Evolutionary conservation across 345 rosid species (phyloP).

Genomic region (Punica granatum): DNA sequence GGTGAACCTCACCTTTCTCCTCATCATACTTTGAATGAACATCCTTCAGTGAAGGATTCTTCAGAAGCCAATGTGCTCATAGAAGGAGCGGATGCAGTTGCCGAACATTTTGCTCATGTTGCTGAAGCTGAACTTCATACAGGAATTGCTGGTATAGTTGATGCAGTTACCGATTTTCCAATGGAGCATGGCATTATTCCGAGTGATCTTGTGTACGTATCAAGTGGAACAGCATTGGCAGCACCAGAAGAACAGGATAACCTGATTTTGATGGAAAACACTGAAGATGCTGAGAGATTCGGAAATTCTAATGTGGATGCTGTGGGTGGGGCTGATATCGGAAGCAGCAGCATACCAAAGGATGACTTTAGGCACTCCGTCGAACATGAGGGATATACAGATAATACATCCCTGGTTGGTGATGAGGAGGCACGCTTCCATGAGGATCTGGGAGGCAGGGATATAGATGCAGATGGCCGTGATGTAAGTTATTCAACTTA

Average conservation of each 20-base stretch:
- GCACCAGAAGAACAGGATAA: not conserved
- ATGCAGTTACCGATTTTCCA: not conserved
- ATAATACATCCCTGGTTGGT: conserved; percentile 4
- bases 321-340: conserved; percentile 2
- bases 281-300: conserved; percentile 2
- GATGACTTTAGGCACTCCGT: not conserved
- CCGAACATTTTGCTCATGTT: conserved; percentile 19
- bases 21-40: conserved; percentile 15
- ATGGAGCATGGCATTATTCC: conserved; percentile 2
- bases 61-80: conserved; percentile 16
- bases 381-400: conserved; percentile 3
- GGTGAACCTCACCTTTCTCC: conserved; percentile 17
- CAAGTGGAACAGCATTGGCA: not conserved
- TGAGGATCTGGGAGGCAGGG: conserved; percentile 1
- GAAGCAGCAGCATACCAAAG: conserved; percentile 4
- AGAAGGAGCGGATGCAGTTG: conserved; percentile 19
- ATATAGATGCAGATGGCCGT: conserved; percentile 13
- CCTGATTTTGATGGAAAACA: not conserved
- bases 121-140: conserved; percentile 9
- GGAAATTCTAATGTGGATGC: not conserved
- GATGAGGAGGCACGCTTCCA: conserved; percentile 19
- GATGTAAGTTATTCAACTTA: conserved; percentile 9
- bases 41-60: conserved; percentile 14
- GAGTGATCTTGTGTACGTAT: not conserved
- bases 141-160: conserved; percentile 2